These are phyloP conservation scores for Flagelloscypha sp. DNA, from an alignment of 768 basidiomycete species.

Conservation along the genomic window DNA sequence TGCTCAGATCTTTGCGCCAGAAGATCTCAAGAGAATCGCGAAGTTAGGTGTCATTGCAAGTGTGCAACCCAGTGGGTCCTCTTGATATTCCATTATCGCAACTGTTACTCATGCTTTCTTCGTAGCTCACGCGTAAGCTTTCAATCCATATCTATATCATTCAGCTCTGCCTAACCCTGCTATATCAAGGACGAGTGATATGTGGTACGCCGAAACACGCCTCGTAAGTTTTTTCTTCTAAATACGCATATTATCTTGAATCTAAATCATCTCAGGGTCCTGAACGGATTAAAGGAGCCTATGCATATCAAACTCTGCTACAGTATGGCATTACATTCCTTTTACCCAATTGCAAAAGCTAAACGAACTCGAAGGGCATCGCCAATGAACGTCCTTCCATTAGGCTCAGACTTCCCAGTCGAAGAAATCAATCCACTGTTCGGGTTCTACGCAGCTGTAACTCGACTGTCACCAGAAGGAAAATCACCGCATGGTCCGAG, in stretches of 20 bases:
- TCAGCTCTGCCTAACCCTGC: constrained; percentile 1
- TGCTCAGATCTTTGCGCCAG: constrained; percentile 73
- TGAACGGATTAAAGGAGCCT: constrained; percentile 78
- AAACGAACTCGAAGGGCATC: constrained; percentile 37
- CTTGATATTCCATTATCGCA: constrained; percentile 66
- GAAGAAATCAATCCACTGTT: constrained; percentile 84
- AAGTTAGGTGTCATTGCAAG: constrained; percentile 62
- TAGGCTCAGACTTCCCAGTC: constrained; percentile 93
- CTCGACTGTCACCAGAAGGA: constrained; percentile 61
- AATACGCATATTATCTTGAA: not conserved
- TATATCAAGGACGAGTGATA: constrained; percentile 66
- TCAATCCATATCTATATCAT: not conserved
- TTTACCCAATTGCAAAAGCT: too few relatives aligned
- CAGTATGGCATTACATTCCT: constrained; percentile 34
- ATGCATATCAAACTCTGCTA: constrained; percentile 78
- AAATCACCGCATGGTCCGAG: constrained; percentile 72
- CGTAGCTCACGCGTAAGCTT: constrained; percentile 71
- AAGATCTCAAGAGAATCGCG: constrained; percentile 65
- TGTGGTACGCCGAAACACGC: constrained; percentile 85
- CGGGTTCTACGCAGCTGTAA: constrained; percentile 84
- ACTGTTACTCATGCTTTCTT: constrained; percentile 88
- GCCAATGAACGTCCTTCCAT: constrained; percentile 48
- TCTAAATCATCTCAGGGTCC: constrained; percentile 45
- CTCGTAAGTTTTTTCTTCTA: constrained; percentile 44
- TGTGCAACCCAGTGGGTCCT: constrained; percentile 2